Base-by-base conservation (phyloP, 2,329 filamentous ascomycete species). In the Alternaria sp. region DNA sequence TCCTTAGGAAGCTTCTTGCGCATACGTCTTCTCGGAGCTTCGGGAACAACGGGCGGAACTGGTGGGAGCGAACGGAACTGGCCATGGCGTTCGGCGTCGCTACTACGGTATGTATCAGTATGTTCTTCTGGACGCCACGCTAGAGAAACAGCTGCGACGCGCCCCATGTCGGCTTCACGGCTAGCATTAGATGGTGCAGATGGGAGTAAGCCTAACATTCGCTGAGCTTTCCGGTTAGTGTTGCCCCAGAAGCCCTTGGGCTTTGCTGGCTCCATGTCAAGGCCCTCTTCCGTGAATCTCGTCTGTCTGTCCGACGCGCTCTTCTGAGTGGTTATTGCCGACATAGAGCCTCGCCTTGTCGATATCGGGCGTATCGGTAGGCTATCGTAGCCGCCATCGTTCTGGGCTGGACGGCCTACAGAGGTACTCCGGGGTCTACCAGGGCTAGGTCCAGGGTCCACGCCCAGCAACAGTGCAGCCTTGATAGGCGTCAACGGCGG, bases 401-500 rank as follows among this genome's bases (percentile, higher is more conserved):
- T 45, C 25, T 55, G 53, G 18, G 21, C 18, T 23, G 30, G 51
- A 41, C 33, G 43, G 44, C 53, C 41, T 12, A 55, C 28, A 23
- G 53, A 58, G 14, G 20, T 23, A n/a, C 54, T 58, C 11, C 59
- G 50, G 25, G 44, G 18, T 37, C 61, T 63, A 14, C 6, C 33
- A 30, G 26, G 18, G 26, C 55, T 26, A 30, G 26, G 18, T 21
- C 55, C 60, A 23, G 55, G 0, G 8, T 64, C 54, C 10, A 73
- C 25, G 30, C 72, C 72, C 7, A 75, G 67, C 9, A 75, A 54
- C 51, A 68, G 64, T 5, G 67, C 67, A 20, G 69, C 73, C 54
- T 75, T 74, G 49, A 55, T 61, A 25, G 73, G 71, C 11, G 71
- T 75, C 11, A 55, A 33, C 7, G 65, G 63, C 15, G 70, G 70